A percentile compares a stretch with the other conserved stretches of the same genome.
Conservation (phyloP, 2,329 filamentous ascomycete genomes). For the Aspergillus melleus region DNA sequence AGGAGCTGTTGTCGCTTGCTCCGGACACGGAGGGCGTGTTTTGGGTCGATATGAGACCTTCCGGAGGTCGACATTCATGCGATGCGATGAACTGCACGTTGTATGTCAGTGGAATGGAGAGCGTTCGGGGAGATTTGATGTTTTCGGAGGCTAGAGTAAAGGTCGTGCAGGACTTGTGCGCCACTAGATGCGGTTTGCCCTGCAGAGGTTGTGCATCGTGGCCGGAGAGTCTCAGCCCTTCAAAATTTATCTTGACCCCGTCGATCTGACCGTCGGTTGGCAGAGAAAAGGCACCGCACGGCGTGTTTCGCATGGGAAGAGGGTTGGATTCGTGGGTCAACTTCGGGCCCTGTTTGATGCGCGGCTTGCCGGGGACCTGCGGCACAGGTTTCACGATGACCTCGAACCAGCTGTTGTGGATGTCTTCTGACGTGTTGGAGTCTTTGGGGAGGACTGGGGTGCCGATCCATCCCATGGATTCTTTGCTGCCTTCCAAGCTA, state of each 20-base stretch:
- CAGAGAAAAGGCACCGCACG: conserved; percentile 39
- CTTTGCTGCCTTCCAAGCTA: conserved; percentile 43
- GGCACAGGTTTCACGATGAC: conserved; percentile 40
- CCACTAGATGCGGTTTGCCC: conserved; percentile 16
- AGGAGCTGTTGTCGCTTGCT: not conserved
- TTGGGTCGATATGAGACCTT: conserved; percentile 27
- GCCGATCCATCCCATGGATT: conserved; percentile 59
- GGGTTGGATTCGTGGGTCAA: conserved; percentile 42
- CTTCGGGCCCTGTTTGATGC: conserved; percentile 46
- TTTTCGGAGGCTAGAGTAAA: conserved; percentile 24
- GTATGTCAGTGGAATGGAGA: conserved; percentile 46
- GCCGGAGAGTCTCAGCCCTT: conserved; percentile 27
- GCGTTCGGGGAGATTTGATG: conserved; percentile 15
- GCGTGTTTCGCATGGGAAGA: conserved; percentile 40
- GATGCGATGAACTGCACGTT: conserved; percentile 57
- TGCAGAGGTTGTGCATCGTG: conserved; percentile 15
- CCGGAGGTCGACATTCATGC: conserved; percentile 53
- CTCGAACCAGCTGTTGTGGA: conserved; percentile 52
- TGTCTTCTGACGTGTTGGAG: conserved; percentile 21
- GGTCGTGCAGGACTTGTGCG: conserved; percentile 25
- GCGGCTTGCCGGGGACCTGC: conserved; percentile 32
- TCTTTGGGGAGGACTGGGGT: conserved; percentile 43
- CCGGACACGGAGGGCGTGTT: not conserved
- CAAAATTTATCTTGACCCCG: conserved; percentile 19
- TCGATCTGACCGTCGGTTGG: conserved; percentile 32